phyloP scores from a whole-genome alignment of 2,329 filamentous ascomycete genomes.

The Neonectria neomacrospora region DNA sequence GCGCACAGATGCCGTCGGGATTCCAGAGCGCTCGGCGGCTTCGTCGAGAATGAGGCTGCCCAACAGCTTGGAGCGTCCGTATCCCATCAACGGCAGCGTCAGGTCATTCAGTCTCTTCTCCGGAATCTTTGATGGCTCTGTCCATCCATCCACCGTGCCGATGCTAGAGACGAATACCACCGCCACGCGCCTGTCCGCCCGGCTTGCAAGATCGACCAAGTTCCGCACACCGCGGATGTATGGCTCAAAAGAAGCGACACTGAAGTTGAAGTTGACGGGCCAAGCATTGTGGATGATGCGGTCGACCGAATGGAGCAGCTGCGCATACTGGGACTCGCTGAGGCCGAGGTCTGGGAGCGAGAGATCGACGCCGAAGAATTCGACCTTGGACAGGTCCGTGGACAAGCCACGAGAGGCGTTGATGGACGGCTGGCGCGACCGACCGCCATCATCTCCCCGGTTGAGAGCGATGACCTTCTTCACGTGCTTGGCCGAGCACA shows the following conservation, averaged over 20 bases:
- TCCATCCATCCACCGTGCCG: background rate
- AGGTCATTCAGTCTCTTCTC: background rate
- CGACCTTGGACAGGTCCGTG: background rate
- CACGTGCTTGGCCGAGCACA: background rate
- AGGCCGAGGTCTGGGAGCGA: constrained; percentile 1
- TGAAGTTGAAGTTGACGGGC: constrained; percentile 63
- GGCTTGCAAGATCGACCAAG: constrained; percentile 54
- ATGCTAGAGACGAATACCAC: constrained; percentile 7
- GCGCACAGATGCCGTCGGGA: background rate
- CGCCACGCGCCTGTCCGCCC: background rate
- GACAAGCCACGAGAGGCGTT: background rate
- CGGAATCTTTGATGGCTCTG: background rate
- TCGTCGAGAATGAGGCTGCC: background rate
- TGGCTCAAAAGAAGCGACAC: constrained; percentile 60
- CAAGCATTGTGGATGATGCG: constrained; percentile 63
- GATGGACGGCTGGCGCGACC: background rate
- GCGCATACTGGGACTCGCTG: constrained; percentile 40
- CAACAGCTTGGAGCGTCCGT: background rate
- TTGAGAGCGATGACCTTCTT: constrained; percentile 10
- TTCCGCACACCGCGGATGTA: constrained; percentile 62
- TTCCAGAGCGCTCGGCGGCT: background rate
- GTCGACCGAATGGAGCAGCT: constrained; percentile 54
- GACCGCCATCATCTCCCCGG: background rate
- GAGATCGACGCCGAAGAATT: constrained; percentile 8
- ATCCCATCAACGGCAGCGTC: background rate